Evolutionary conservation across 176 grass and related monocot genomes (phyloP).

Genomic region (Oryza meridionalis): DNA sequence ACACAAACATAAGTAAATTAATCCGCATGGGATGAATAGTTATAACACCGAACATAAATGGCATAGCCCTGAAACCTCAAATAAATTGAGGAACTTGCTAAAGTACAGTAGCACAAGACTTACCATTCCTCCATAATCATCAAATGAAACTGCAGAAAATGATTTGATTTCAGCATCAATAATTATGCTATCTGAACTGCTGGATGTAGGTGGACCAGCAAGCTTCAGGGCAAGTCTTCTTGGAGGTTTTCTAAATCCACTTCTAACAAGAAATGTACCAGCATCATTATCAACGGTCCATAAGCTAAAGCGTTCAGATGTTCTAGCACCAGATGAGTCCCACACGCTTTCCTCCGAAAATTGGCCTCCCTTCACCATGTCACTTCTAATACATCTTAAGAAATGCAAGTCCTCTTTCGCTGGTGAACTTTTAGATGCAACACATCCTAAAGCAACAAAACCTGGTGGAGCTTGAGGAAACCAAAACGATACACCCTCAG

Average conservation of each 20-base stretch:
- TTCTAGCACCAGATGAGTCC: conserved; percentile 72
- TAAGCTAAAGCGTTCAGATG: conserved; percentile 82
- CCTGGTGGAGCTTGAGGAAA: conserved; percentile 85
- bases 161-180: conserved; percentile 86
- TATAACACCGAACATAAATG: conserved; percentile 16
- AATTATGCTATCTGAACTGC: conserved; percentile 73
- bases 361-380: conserved; percentile 85
- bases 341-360: conserved; percentile 86
- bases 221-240: conserved; percentile 83
- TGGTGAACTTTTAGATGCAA: conserved; percentile 71
- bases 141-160: conserved; percentile 87
- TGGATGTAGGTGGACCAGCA: conserved; percentile 57
- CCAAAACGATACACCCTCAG: conserved; percentile 81
- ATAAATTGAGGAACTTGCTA: not conserved
- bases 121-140: conserved; percentile 97
- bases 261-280: conserved; percentile 94
- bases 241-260: conserved; percentile 73
- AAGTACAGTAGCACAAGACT: conserved; percentile 42
- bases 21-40: conserved; percentile 26
- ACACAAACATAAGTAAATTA: conserved; percentile 14
- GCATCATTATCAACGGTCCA: conserved; percentile 79
- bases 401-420: conserved; percentile 64
- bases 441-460: conserved; percentile 87
- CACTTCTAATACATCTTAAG: conserved; percentile 87
- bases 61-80: conserved; percentile 18